Evolutionary conservation across 2,329 filamentous ascomycete genomes (phyloP), one percentile per base, ranked within the genome.

Genomic region (Macroventuria anomochaeta): DNA sequence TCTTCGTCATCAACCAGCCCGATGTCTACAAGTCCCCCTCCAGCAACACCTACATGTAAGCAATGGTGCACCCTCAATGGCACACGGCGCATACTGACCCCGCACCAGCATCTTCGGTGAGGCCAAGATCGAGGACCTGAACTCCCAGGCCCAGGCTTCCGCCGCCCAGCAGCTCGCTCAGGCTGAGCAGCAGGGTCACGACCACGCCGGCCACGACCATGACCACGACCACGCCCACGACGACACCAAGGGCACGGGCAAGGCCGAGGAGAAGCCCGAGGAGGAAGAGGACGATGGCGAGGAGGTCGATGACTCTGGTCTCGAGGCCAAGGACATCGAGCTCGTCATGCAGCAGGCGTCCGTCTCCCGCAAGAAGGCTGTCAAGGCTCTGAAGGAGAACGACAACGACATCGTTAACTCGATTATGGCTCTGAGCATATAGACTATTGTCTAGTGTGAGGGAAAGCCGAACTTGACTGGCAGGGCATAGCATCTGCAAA

Each of bases 321-420:
- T 99, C 49, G 95, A 99, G 84, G 89, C 93, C 76, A 99, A 99
- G 88, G 96, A 99, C 78, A 99, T 99, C 74, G 95, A 99, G 81
- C 86, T 99, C 55, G 95, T 99, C 79, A 97, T 97, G 91, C 91
- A 90, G 69, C 93, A 99, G 81, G 95, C 95, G 70, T 95, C 84
- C 73, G 96, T 99, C 71, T 96, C 91, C 70, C 87, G 95, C 79
- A 97, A 96, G 83, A 97, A 97, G 87, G 95, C 95, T 58, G 87
- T 99, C 83, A 99, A 97, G 83, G 95, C 96, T 52, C 85, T 99
- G 75, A 93, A 92, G 84, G 95, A 97, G 84, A 99, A 99, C 77
- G 93, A 97, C 82, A 97, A 97, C 75, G 95, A 99, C 77, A 99
- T 99, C 82, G 95, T 99, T 84, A 99, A 99, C 85, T 97, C 95